phyloP scores from a whole-genome alignment of 164 flowering plant genomes.

The Vitis cinerea region DNA sequence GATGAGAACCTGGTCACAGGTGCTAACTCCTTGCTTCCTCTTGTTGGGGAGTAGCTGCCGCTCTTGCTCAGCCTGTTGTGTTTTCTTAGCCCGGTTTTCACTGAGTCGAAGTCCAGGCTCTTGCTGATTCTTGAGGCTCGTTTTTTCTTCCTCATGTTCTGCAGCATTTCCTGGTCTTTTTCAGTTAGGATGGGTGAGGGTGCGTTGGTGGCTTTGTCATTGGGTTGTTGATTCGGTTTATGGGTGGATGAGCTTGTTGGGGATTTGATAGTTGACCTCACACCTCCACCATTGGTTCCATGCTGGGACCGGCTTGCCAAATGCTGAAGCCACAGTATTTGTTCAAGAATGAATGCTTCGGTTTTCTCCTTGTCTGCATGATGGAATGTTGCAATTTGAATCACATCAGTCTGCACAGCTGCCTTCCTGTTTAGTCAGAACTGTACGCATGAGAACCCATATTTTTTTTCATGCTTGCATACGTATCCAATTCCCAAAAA shows the following conservation, averaged over 20 bases:
- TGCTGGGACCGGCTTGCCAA: conserved; percentile 17
- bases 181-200: background rate
- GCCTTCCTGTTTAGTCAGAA: conserved; percentile 21
- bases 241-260: background rate
- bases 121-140: conserved; percentile 6
- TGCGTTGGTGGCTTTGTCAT: background rate
- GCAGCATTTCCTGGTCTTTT: conserved; percentile 8
- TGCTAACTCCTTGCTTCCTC: background rate
- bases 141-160: background rate
- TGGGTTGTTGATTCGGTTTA: background rate
- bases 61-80: conserved; percentile 12
- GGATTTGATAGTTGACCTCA: conserved; percentile 1
- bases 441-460: conserved; percentile 13
- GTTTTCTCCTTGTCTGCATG: conserved; percentile 33
- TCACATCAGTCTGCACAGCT: conserved; percentile 14
- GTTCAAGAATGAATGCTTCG: conserved; percentile 30
- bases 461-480: background rate
- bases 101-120: conserved; percentile 10
- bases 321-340: conserved; percentile 31
- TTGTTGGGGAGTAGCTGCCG: background rate
- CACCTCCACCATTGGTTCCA: background rate
- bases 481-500: background rate
- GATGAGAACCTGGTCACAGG: conserved; percentile 1
- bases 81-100: conserved; percentile 2
- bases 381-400: conserved; percentile 34